Base-by-base conservation (phyloP, 495 filamentous ascomycete species). In the Neurospora sp. region DNA sequence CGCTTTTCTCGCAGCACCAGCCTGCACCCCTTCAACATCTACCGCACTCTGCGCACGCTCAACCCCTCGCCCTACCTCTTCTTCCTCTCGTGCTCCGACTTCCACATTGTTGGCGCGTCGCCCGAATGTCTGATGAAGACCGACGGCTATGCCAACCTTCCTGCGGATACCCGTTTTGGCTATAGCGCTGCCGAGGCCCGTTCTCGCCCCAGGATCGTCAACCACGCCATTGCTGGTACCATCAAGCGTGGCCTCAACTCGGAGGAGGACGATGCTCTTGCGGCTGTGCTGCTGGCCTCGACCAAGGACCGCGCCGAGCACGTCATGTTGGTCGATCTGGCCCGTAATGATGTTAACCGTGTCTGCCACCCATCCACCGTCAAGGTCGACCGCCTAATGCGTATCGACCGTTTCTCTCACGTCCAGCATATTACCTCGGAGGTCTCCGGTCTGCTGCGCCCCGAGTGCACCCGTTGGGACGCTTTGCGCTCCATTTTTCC, bases 291-390 rank as follows among this genome's bases (percentile, higher is more conserved):
- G 66, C 87, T 89, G 39, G 86, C 85, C 72, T 94, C 91, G 71
- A 85, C 97, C 24, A 99, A 99, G 80, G 96, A 99, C 83, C 89
- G 96, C 72, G 96, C 96, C 62, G 96, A 98, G 83, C 96, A 98
- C 83, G 96, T 99, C 77, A 99, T 99, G 96, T 86, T 99, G 54
- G 96, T 99, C n/a, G 96, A 99, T 79, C 86, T 99, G 24, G 96
- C 96, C 7, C 89, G 96, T 70, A 99, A 99, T 84, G 96, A 99
- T 79, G 88, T 99, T 72, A 99, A 98, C 82, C 91, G 96, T 13
- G 92, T 99, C 17, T 97, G 94, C 83, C 94, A 98, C 82, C 96
- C 96, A 3, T 84, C 88, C 15, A 92, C 93, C 15, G 97, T 94
- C 10, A 89, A 90, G 66, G 95, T 98, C 9, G 96, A 99, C 82